phyloP scores from a whole-genome alignment of 2,329 filamentous ascomycete species.

The Dothideomycetes sp. region DNA sequence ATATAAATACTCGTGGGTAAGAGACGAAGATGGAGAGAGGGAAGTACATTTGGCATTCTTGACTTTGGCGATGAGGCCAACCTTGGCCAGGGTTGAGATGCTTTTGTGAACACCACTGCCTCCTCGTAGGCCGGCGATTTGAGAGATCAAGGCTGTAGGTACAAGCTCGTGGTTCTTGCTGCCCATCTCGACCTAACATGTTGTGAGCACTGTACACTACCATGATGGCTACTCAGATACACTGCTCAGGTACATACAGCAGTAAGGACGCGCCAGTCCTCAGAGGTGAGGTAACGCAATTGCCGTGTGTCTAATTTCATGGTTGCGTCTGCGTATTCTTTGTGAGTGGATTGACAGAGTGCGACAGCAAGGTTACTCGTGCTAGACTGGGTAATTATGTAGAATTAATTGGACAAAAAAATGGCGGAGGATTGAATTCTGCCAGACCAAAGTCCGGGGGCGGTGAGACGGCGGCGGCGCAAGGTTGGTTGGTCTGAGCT shows the following conservation, averaged over 20 bases:
- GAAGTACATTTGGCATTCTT: constrained; percentile 93
- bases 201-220: constrained; percentile 14
- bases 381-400: not conserved
- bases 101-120: constrained; percentile 67
- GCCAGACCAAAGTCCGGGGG: constrained; percentile 11
- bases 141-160: constrained; percentile 78
- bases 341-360: not conserved
- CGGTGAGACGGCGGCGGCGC: constrained; percentile 12
- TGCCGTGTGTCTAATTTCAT: constrained; percentile 97
- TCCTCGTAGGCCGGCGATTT: constrained; percentile 70
- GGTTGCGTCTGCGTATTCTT: constrained; percentile 16
- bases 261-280: constrained; percentile 92
- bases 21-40: no score
- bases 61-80: constrained; percentile 79
- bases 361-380: not conserved
- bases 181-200: constrained; percentile 71
- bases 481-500: constrained; percentile 8
- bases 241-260: constrained; percentile 52
- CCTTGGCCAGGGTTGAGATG: constrained; percentile 87
- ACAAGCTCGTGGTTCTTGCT: constrained; percentile 97
- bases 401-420: no score
- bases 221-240: not conserved
- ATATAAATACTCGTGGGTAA: constrained; percentile 8
- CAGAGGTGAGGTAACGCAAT: constrained; percentile 80
- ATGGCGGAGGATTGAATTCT: constrained; percentile 1